phyloP scores from a whole-genome alignment of 1,284 basidiomycete species.

The Irpex rosettiformis region DNA sequence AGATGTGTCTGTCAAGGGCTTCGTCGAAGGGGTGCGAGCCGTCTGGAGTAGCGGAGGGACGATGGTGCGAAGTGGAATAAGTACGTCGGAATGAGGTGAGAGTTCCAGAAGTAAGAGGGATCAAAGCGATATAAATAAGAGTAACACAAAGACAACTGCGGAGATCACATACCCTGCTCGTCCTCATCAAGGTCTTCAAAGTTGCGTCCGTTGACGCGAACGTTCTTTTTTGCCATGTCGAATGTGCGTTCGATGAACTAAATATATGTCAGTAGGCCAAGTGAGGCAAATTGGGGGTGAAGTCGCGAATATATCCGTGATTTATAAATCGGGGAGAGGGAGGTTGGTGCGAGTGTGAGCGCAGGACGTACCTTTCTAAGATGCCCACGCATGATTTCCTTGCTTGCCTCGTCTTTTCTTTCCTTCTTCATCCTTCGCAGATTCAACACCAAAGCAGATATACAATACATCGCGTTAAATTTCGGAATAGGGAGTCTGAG shows the following conservation, averaged over 20 bases:
- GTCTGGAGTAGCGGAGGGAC: slow-evolving; percentile 4
- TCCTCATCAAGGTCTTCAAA: slow-evolving; percentile 61
- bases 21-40: slow-evolving; percentile 72
- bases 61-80: neutral
- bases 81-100: neutral
- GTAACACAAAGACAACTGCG: neutral
- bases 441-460: neutral
- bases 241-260: slow-evolving; percentile 64
- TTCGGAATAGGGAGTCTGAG: neutral
- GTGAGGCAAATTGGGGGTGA: slow-evolving; percentile 6
- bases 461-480: slow-evolving; percentile 6
- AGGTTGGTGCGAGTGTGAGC: neutral
- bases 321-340: neutral
- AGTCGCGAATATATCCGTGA: neutral
- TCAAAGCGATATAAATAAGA: neutral
- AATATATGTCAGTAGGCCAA: slow-evolving; percentile 27
- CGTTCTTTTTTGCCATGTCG: slow-evolving; percentile 61
- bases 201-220: slow-evolving; percentile 77
- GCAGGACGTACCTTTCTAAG: slow-evolving; percentile 42
- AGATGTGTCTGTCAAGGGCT: slow-evolving; percentile 68
- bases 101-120: too few relatives aligned
- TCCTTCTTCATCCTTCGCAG: slow-evolving; percentile 6
- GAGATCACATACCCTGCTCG: slow-evolving; percentile 44
- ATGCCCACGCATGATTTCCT: slow-evolving; percentile 43
- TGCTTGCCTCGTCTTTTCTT: slow-evolving; percentile 29